Evolutionary conservation across 176 grass and related monocot species (phyloP), one percentile per base, ranked within the genome.

Genomic region (Calamus simplicifolius): DNA sequence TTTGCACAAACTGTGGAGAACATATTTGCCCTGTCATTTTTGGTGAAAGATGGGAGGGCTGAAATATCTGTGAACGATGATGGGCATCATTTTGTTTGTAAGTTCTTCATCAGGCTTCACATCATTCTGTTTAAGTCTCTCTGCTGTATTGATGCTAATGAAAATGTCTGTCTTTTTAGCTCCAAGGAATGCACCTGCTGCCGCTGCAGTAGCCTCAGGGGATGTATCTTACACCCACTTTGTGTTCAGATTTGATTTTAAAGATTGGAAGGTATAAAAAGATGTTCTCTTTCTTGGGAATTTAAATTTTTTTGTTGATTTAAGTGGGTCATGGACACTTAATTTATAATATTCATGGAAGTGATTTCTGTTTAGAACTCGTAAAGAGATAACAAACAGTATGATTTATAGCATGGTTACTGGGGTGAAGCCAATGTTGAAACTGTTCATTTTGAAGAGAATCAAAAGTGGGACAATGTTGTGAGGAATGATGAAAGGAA

Each of bases 1-100:
- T 97, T 97, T 76, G 93, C 93, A 10, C 93, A 97, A 75, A 91
- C 87, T 3, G 84, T 97, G 38, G 92, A 97, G 73, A 97, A 97
- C 63, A 77, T 97, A 56, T 97, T 97, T 67, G 81, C 87, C 0
- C 30, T 97, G 29, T 97, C 92, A 69, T 97, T 97, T 73, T 52
- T 97, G 52, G 92, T 97, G 52, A 97, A 97, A 79, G 87, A 88
- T 88, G 92, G 92, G 19, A 79, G 92, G 28, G 87, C 84, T 19
- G 84, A 81, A 82, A 85, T 97, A 62, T 77, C 69, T 16, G 52
- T 97, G 58, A 78, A 88, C 75, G 78, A 67, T 23, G 72, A 23
- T 4, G 78, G 81, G 13, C 87, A 87, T 68, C 91, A 97, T 72
- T 59, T 88, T 72, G 69, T 91, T 27, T 71, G 92, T 79, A 50